Evolutionary conservation across 768 basidiomycete genomes (phyloP).

Genomic region (Mrakia frigida): DNA sequence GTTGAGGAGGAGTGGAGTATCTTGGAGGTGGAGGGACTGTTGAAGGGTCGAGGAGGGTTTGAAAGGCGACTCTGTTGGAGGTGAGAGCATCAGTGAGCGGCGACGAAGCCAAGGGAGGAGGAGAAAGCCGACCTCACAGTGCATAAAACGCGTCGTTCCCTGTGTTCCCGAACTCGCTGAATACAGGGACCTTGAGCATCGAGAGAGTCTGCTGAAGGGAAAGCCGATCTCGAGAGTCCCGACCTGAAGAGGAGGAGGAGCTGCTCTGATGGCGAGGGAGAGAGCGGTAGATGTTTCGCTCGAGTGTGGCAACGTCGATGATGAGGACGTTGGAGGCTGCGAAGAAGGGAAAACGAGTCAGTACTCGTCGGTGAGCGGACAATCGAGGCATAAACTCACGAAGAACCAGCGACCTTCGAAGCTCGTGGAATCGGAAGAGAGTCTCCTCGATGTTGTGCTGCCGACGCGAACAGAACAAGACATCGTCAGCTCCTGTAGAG

Average conservation of each 20-base stretch:
- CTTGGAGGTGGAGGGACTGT: not conserved
- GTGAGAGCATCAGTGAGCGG: not conserved
- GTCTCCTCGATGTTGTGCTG: conserved; percentile 6
- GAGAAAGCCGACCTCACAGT: not conserved
- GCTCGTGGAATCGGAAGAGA: not conserved
- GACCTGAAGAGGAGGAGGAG: not conserved
- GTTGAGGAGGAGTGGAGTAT: not conserved
- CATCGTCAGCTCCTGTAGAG: not conserved
- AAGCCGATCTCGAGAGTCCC: not conserved
- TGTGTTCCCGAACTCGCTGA: not conserved
- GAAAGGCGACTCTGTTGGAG: not conserved
- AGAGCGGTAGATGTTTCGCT: not conserved
- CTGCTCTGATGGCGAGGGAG: not conserved
- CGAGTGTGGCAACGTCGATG: not conserved
- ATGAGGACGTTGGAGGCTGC: not conserved
- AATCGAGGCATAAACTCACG: not conserved
- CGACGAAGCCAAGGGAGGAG: not conserved
- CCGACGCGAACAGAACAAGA: not conserved
- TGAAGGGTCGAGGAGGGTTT: not conserved
- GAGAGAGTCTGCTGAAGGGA: not conserved
- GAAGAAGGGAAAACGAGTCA: not conserved
- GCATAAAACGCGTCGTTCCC: conserved; percentile 3
- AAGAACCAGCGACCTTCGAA: not conserved
- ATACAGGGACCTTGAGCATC: not conserved
- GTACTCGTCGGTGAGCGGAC: not conserved